These are phyloP conservation scores for Nemania diffusa DNA, from an alignment of 2,329 filamentous ascomycete species.

Conservation along the genomic window DNA sequence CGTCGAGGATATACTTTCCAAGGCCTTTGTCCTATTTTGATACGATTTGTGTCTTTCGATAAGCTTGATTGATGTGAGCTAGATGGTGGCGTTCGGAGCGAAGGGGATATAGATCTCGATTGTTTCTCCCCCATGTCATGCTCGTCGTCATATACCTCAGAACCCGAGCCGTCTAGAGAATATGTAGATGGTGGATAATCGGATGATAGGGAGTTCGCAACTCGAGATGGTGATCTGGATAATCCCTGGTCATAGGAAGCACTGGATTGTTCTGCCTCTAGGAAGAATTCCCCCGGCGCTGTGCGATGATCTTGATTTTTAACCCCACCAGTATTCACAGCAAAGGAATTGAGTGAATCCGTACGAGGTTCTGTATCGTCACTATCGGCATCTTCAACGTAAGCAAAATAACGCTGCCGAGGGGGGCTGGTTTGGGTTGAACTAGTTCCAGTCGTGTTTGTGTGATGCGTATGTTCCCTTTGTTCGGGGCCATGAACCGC, in stretches of 20 bases:
- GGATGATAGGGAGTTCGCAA: no score
- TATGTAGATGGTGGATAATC: no score
- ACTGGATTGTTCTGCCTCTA: no score
- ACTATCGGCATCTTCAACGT: slow-evolving; percentile 19
- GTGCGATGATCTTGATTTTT: background rate
- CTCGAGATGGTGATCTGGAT: no score
- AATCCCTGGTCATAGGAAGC: no score
- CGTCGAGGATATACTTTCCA: background rate
- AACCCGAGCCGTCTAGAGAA: no score
- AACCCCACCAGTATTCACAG: background rate
- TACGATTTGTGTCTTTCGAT: background rate
- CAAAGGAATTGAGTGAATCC: background rate
- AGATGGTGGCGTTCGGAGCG: background rate
- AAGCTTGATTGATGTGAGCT: background rate
- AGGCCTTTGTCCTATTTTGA: background rate
- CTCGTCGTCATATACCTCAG: no score
- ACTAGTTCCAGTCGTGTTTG: background rate
- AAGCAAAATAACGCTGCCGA: background rate
- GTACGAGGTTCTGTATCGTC: background rate
- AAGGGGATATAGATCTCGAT: no score
- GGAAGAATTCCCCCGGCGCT: no score
- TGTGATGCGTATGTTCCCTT: background rate
- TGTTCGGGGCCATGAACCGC: background rate
- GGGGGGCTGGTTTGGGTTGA: background rate
- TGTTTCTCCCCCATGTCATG: no score